phyloP scores from a whole-genome alignment of 108 stramenopile genomes.

The Aurantiochytrium sp. region DNA sequence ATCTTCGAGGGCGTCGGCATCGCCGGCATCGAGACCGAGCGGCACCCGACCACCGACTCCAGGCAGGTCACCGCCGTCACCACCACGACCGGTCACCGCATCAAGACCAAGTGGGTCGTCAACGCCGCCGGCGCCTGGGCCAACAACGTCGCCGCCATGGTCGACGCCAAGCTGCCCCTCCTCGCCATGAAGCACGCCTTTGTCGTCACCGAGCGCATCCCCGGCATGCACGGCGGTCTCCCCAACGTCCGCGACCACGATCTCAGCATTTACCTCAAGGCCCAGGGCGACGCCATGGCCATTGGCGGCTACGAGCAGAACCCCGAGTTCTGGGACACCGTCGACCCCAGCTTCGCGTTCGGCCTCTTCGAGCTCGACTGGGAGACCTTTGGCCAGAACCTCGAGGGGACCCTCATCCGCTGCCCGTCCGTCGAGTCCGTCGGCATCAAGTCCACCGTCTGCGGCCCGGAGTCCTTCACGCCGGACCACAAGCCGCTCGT shows the following conservation, averaged over 20 bases:
- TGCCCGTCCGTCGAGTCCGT: not conserved
- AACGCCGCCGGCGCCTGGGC: constrained; percentile 28
- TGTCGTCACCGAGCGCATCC: constrained; percentile 2
- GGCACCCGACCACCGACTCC: not conserved
- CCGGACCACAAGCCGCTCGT: constrained; percentile 36
- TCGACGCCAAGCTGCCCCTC: constrained; percentile 21
- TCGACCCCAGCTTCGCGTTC: not conserved
- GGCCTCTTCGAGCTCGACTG: constrained; percentile 33
- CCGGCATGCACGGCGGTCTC: constrained; percentile 3
- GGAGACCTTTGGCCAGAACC: constrained; percentile 33
- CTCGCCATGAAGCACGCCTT: constrained; percentile 29
- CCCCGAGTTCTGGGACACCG: constrained; percentile 18
- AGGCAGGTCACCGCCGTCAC: not conserved
- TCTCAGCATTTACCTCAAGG: constrained; percentile 27
- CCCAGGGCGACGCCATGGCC: constrained; percentile 28
- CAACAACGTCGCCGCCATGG: not conserved
- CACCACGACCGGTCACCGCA: constrained; percentile 13
- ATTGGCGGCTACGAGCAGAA: constrained; percentile 33
- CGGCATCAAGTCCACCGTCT: constrained; percentile 40
- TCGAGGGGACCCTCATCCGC: constrained; percentile 28
- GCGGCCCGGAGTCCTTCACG: constrained; percentile 46
- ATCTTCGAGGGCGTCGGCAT: constrained; percentile 17
- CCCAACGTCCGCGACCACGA: constrained; percentile 28
- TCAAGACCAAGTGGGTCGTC: constrained; percentile 28
- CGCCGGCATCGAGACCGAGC: not conserved